phyloP scores from a whole-genome alignment of 495 filamentous ascomycete genomes.

The Corynascus novoguineensis region DNA sequence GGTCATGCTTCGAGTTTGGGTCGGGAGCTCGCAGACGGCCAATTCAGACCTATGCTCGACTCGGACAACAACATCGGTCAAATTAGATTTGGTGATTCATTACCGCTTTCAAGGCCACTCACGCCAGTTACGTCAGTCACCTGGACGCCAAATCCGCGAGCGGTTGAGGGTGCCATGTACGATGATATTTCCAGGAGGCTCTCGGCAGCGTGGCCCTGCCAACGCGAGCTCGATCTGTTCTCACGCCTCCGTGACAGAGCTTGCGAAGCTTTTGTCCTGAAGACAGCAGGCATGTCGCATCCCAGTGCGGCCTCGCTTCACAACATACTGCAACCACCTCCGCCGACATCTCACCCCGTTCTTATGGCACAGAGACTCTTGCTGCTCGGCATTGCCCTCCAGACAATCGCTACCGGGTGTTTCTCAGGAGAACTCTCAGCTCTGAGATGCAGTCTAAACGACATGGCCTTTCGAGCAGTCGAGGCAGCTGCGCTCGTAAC shows the following conservation, averaged over 20 bases:
- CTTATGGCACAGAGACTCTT: slow-evolving; percentile 45
- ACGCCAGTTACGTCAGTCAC: not conserved
- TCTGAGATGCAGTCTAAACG: slow-evolving; percentile 17
- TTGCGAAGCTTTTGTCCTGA: not conserved
- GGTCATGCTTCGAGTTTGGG: too few species aligned
- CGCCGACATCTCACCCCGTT: slow-evolving; percentile 38
- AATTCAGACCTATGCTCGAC: not conserved
- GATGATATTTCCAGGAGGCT: not conserved
- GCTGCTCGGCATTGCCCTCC: slow-evolving; percentile 38
- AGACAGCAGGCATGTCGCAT: slow-evolving; percentile 24
- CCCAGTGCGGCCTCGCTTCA: slow-evolving; percentile 4
- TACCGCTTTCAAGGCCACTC: not conserved
- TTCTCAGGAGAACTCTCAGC: slow-evolving; percentile 11
- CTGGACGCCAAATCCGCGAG: not conserved
- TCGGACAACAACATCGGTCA: not conserved
- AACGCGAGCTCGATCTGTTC: not conserved
- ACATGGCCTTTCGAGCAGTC: slow-evolving; percentile 34
- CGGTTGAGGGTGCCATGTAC: not conserved
- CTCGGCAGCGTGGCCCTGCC: not conserved
- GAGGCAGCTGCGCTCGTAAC: slow-evolving; percentile 44
- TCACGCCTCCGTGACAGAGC: not conserved
- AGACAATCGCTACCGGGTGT: slow-evolving; percentile 28
- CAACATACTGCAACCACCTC: slow-evolving; percentile 24
- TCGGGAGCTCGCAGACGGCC: not conserved
- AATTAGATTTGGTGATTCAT: not conserved